A percentile compares a stretch with the other conserved stretches of the same genome.
Conservation (phyloP, 2,329 filamentous ascomycete genomes). For the Epichloe elymi region DNA sequence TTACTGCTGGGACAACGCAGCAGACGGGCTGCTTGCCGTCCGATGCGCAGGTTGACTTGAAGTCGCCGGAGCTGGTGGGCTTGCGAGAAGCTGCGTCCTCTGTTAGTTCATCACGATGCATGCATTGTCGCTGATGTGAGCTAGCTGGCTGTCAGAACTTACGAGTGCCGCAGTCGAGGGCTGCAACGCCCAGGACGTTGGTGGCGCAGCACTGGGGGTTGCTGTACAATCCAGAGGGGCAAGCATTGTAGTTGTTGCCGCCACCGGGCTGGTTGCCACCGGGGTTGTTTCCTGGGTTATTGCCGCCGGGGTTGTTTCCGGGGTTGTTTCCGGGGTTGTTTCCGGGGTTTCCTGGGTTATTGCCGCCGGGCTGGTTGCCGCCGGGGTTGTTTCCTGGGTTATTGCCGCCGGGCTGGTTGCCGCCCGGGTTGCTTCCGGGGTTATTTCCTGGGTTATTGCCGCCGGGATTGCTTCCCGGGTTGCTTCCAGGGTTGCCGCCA, state of each 20-base stretch:
- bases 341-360: background rate
- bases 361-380: background rate
- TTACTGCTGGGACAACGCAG: slow-evolving; percentile 8
- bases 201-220: slow-evolving; percentile 8
- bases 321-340: background rate
- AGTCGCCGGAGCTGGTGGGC: slow-evolving; percentile 1
- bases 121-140: background rate
- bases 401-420: background rate
- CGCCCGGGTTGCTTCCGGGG: background rate
- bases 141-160: background rate
- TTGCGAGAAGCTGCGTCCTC: background rate
- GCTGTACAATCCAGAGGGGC: slow-evolving; percentile 4
- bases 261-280: background rate
- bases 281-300: background rate
- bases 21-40: slow-evolving; percentile 3
- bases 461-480: background rate
- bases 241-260: background rate
- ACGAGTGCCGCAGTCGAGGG: slow-evolving; percentile 7
- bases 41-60: slow-evolving; percentile 4
- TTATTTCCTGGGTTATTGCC: background rate
- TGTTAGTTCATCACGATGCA: background rate
- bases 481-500: background rate
- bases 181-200: slow-evolving; percentile 3
- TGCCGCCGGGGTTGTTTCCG: background rate
- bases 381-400: background rate